Base-by-base conservation (phyloP, 2,329 filamentous ascomycete genomes). In the Nothopassalora personata region DNA sequence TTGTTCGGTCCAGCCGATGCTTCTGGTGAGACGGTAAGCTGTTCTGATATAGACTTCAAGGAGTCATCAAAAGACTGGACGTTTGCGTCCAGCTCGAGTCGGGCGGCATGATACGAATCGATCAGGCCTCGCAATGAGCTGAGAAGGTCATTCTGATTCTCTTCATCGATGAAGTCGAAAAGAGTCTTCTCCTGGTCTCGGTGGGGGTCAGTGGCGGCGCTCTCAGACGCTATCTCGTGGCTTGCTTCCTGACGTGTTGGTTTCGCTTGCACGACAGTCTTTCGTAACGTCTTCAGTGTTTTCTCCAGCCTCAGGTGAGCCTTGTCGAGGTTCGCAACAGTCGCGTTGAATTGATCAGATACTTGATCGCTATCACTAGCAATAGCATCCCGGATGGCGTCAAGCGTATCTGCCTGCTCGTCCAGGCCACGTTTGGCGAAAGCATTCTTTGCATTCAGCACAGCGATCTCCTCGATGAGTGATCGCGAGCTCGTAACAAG, bases 81-180 rank as follows among this genome's bases (percentile, higher is more conserved):
- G 33, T 81, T 83, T 33, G 74, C 71, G 50, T 74, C 77, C 30
- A 86, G 75, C 30, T 78, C 77, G 1, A 83, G 82, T 66, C 90
- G 87, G 3, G 88, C 73, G 67, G 86, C 85, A 76, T 89, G 87
- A 58, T 90, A 80, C 61, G 87, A 83, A 64, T 85, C 83, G 60
- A 93, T 89, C 68, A 86, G 87, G 57, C 81, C 81, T 69, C 89
- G 89, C 66, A 92, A 78, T 5, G 83, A 82, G 60, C 86, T 79
- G 45, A 85, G 80, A 73, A 91, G 82, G 11, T 77, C 79, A 58
- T 87, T 80, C 5, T 92, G 88, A 63, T 83, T 84, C 10, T 82
- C 78, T 70, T 89, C 88, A 67, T 92, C 88, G 50, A 92, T 85
- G 74, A 92, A 92, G 69, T 92, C 88, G 62, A 89, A 80, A 60